Evolutionary conservation across 2,329 filamentous ascomycete genomes (phyloP).

Genomic region (Penicillium sp.): DNA sequence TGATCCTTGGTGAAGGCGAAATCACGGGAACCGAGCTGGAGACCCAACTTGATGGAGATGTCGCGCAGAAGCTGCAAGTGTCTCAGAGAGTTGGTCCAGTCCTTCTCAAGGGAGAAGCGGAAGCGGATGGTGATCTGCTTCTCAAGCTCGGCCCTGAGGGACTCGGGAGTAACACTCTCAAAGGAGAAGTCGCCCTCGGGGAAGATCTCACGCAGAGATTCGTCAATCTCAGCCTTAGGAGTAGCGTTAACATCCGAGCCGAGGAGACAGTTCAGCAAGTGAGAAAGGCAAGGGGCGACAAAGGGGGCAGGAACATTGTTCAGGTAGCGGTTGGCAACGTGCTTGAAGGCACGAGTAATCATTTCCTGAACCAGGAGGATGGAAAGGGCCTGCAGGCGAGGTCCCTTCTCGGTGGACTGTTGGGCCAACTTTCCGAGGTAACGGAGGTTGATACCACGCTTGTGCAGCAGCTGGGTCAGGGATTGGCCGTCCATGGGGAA

Average conservation of each 20-base stretch:
- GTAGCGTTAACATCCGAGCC: conserved; percentile 73
- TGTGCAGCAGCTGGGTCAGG: conserved; percentile 83
- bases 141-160: conserved; percentile 67
- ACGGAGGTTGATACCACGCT: conserved; percentile 93
- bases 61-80: conserved; percentile 86
- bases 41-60: conserved; percentile 80
- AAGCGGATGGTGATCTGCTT: conserved; percentile 72
- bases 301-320: conserved; percentile 77
- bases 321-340: conserved; percentile 76
- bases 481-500: conserved; percentile 99
- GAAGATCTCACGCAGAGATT: conserved; percentile 72
- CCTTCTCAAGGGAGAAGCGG: conserved; percentile 67
- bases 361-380: conserved; percentile 85
- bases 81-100: conserved; percentile 68
- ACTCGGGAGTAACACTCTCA: conserved; percentile 72
- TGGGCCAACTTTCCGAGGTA: conserved; percentile 86
- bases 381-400: conserved; percentile 73
- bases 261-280: conserved; percentile 90
- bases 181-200: conserved; percentile 79
- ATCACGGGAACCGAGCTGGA: conserved; percentile 79
- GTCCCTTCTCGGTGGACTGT: conserved; percentile 65
- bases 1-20: conserved; percentile 64
- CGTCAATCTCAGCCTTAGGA: conserved; percentile 75
- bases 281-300: conserved; percentile 74
- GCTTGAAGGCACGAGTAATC: conserved; percentile 94